A percentile compares a stretch with the other conserved stretches of the same genome.
Conservation (phyloP, 225 moss, liverwort and hornwort genomes). For the Climacium dendroides region DNA sequence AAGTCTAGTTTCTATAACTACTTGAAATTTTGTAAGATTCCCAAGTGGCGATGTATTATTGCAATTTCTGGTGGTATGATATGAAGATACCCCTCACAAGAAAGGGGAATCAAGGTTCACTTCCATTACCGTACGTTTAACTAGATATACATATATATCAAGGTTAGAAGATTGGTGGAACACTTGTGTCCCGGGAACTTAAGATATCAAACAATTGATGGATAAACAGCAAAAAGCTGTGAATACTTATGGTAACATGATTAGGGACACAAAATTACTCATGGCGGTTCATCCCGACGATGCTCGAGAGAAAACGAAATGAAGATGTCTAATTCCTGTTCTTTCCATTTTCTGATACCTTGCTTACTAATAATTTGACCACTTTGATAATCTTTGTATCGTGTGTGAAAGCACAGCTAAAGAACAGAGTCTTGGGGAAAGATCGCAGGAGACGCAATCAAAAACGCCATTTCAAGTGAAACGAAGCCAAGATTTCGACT, state of each 20-base stretch:
- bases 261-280: too few relatives aligned
- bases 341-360: neutral
- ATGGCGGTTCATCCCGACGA: neutral
- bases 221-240: neutral
- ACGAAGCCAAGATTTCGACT: too few relatives aligned
- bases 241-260: neutral
- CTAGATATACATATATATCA: neutral
- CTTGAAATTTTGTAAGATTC: too few relatives aligned
- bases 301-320: neutral
- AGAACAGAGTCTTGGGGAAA: neutral
- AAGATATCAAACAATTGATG: neutral
- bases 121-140: neutral
- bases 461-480: too few relatives aligned
- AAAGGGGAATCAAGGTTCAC: neutral
- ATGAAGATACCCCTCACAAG: neutral
- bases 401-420: neutral
- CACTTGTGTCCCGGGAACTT: rapidly evolving
- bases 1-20: too few relatives aligned
- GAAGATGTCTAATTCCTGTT: neutral
- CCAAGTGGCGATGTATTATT: too few relatives aligned
- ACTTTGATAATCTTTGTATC: neutral
- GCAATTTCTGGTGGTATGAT: neutral
- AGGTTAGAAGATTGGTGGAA: neutral
- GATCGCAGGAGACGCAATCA: neutral
- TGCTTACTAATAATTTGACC: neutral